Base-by-base conservation (phyloP, 1,139 yeast species). In the Nakaseomyces nivariensis region DNA sequence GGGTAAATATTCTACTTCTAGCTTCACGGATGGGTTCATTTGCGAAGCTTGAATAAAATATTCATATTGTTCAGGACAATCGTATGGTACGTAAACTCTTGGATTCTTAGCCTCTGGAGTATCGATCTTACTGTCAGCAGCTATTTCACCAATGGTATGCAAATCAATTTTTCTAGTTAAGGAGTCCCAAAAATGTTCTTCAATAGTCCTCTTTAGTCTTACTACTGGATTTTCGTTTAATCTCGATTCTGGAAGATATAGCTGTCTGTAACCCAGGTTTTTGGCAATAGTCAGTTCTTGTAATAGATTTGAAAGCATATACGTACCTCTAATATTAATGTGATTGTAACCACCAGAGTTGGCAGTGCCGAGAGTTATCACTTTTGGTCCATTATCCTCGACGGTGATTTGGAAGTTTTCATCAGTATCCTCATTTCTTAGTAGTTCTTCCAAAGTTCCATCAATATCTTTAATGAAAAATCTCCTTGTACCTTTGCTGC, bases 311-410 rank as follows among this genome's bases (percentile, higher is more conserved):
- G 95, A 85, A 49, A 90, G 72, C 92, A 86, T 86, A 63, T 90
- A 90, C 0, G 96, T 89, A 11, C 97, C 97, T 55, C 96, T 72
- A 49, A 90, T 75, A 50, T 83, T 87, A 45, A 78, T 75, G 58
- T 80, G 82, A 44, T 79, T 81, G 67, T 70, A 85, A 1, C 97
- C 96, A 57, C 82, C 79, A 2, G 96, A 86, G 63, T 85, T 85
- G 46, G 82, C 87, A 0, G 96, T 87, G 5, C 96, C 96, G 41
- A 89, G 72, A 56, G 81, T 76, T 55, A 88, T 72, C 13, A 85
- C 94, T 63, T 89, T 89, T n/a, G 97, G 96, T 0, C 97, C 97
- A 3, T 81, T 77, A 65, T 89, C 97, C 61, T 89, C 97, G 49
- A 89, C 84, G 11, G 97, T 89, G 60, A 90, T 90, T 67, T 90